Conservation (phyloP, 805 yeast species). For the Saccharomycopsis amapae region DNA sequence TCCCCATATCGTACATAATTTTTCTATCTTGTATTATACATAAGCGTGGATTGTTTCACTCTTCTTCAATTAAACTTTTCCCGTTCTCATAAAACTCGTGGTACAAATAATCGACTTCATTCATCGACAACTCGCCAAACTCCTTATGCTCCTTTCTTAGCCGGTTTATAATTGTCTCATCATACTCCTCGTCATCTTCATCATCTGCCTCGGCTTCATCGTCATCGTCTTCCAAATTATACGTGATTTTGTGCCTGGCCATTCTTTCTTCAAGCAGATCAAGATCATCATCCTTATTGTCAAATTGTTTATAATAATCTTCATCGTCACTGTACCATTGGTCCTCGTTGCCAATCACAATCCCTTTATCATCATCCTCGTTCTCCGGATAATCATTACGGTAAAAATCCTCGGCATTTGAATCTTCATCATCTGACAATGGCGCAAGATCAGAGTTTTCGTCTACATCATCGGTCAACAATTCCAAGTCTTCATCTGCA, state of each 20-base stretch:
- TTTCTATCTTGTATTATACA: too few relatives aligned
- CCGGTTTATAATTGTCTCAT: constrained; percentile 8
- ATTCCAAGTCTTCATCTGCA: constrained; percentile 31
- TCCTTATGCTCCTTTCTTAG: constrained; percentile 9
- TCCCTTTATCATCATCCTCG: constrained; percentile 55
- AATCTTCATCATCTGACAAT: constrained; percentile 69
- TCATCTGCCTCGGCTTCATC: constrained; percentile 1
- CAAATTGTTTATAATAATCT: constrained; percentile 24
- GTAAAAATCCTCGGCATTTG: constrained; percentile 87
- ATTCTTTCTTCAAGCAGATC: not conserved
- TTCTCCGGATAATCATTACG: constrained; percentile 94
- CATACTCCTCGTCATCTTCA: not conserved
- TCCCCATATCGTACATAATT: too few relatives aligned
- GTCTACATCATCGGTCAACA: constrained; percentile 31
- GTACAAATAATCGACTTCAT: constrained; percentile 19
- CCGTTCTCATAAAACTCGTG: constrained; percentile 14
- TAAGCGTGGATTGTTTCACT: too few relatives aligned
- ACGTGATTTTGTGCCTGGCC: not conserved
- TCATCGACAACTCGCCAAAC: constrained; percentile 6
- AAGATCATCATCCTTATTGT: constrained; percentile 29
- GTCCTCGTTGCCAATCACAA: constrained; percentile 32
- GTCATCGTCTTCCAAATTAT: too few relatives aligned
- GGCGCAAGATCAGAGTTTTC: constrained; percentile 31
- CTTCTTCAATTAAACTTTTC: constrained; percentile 8
- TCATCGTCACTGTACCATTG: constrained; percentile 34